Evolutionary conservation across 306 rosid genomes (phyloP).

Genomic region (Vigna nakashimae): DNA sequence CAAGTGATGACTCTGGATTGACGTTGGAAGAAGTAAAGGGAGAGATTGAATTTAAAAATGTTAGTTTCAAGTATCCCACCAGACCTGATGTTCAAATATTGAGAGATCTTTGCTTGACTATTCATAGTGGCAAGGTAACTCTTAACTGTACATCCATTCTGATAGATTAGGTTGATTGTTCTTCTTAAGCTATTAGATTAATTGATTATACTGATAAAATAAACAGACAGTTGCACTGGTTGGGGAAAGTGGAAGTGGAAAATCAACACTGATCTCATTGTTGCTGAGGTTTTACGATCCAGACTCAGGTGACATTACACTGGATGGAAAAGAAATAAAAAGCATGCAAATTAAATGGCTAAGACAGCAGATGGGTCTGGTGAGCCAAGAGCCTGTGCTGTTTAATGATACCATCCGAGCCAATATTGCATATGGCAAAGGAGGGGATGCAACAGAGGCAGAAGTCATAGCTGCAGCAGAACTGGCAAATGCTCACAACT

Average conservation of each 20-base stretch:
- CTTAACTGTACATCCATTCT: not conserved
- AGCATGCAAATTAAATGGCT: slow-evolving; percentile 64
- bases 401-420: slow-evolving; percentile 68
- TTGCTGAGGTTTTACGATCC: slow-evolving; percentile 74
- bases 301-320: slow-evolving; percentile 65
- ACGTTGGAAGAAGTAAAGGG: slow-evolving; percentile 62
- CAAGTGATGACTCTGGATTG: slow-evolving; percentile 61
- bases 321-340: slow-evolving; percentile 64
- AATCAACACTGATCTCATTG: slow-evolving; percentile 64
- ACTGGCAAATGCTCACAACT: slow-evolving; percentile 68
- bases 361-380: slow-evolving; percentile 74
- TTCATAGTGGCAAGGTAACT: slow-evolving; percentile 72
- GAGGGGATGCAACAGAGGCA: slow-evolving; percentile 63
- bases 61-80: slow-evolving; percentile 73
- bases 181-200: slow-evolving; percentile 6
- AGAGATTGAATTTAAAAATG: slow-evolving; percentile 69
- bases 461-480: slow-evolving; percentile 70
- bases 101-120: slow-evolving; percentile 64
- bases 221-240: slow-evolving; percentile 69
- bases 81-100: slow-evolving; percentile 72
- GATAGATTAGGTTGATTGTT: not conserved
- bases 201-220: not conserved
- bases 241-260: slow-evolving; percentile 85
- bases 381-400: slow-evolving; percentile 71
- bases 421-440: slow-evolving; percentile 73